Percentiles rank a stretch among this genome's conserved stretches.
These are phyloP conservation scores for Zygnema cylindricum DNA, from an alignment of 139 green algal species.

Conservation along the genomic window DNA sequence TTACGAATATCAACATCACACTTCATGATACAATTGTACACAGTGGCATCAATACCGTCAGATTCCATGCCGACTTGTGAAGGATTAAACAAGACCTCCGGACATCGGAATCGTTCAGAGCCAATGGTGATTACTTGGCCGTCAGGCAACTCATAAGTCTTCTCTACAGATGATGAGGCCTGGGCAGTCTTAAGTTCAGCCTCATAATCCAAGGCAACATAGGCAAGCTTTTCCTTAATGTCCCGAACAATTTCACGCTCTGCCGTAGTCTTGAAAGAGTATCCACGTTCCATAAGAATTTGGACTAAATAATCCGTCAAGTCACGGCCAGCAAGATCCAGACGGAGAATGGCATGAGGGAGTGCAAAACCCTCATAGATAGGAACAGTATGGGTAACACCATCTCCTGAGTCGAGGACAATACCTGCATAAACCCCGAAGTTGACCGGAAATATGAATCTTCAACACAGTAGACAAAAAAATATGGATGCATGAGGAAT, in stretches of 20 bases:
- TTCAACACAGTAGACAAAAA: too few relatives aligned
- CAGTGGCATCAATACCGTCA: slow-evolving; percentile 63
- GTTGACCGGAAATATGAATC: too few relatives aligned
- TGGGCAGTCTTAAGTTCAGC: slow-evolving; percentile 86
- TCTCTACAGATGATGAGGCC: slow-evolving; percentile 87
- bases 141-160: slow-evolving; percentile 76
- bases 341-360: slow-evolving; percentile 66
- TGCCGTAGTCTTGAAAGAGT: slow-evolving; percentile 67
- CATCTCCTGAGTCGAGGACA: slow-evolving; percentile 68
- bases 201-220: slow-evolving; percentile 81
- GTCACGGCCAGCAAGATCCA: slow-evolving; percentile 66
- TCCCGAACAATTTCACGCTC: slow-evolving; percentile 69
- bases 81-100: slow-evolving; percentile 67
- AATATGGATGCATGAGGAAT: too few relatives aligned
- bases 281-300: slow-evolving; percentile 67
- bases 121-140: slow-evolving; percentile 77
- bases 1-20: slow-evolving; percentile 67
- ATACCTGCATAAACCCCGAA: too few relatives aligned
- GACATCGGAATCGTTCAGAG: slow-evolving; percentile 64
- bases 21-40: slow-evolving; percentile 71
- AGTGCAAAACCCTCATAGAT: slow-evolving; percentile 69
- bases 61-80: slow-evolving; percentile 66
- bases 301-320: slow-evolving; percentile 66
- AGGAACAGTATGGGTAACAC: slow-evolving; percentile 67
- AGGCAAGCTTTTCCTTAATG: slow-evolving; percentile 71